phyloP scores from a whole-genome alignment of 805 yeast genomes.

The Starmerella scarabaei region DNA sequence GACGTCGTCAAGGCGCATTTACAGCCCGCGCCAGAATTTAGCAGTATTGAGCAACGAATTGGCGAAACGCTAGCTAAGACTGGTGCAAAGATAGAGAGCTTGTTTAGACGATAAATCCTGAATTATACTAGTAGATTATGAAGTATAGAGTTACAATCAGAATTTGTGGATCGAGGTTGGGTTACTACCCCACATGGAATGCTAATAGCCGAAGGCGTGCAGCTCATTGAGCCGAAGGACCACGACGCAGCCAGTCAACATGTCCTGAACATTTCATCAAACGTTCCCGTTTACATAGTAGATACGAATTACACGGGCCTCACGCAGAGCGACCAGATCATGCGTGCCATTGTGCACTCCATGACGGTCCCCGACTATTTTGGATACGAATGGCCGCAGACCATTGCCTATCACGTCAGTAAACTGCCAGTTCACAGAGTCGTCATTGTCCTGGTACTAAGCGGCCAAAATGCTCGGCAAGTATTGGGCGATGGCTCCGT shows the following conservation, averaged over 20 bases:
- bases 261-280: not conserved
- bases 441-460: not conserved
- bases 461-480: not conserved
- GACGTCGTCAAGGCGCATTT: conserved; percentile 44
- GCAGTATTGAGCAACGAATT: conserved; percentile 1
- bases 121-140: too few relatives aligned
- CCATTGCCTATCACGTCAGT: conserved; percentile 1
- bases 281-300: conserved; percentile 2
- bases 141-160: too few relatives aligned
- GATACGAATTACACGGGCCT: conserved; percentile 9
- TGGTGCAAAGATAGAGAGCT: not conserved
- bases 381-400: conserved; percentile 5
- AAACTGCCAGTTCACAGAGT: not conserved
- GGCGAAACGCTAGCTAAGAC: not conserved
- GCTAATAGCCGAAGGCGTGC: conserved; percentile 2
- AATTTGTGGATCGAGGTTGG: too few relatives aligned
- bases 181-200: not conserved
- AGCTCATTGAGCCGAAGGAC: not conserved
- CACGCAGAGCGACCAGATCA: not conserved
- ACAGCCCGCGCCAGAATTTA: not conserved
- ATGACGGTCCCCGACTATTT: conserved; percentile 13
- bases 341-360: conserved; percentile 8
- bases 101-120: too few relatives aligned
- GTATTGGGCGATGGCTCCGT: not conserved
- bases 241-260: not conserved